Conservation (phyloP, 192 early-diverging fungal genomes). For the Phycomyces blakesleeanus region DNA sequence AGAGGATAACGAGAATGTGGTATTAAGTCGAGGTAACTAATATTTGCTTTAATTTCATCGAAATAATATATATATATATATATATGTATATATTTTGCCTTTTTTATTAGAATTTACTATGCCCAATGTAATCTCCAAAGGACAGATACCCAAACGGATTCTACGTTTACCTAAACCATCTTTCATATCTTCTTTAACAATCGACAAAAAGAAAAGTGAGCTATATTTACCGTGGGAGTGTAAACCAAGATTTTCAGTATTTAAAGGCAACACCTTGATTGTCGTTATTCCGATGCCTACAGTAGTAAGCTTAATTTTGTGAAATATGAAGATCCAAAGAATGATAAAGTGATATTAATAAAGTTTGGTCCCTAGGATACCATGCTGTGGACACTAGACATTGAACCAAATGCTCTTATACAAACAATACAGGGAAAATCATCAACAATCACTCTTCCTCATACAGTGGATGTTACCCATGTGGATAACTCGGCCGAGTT, state of each 20-base stretch:
- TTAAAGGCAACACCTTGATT: not conserved
- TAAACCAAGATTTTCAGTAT: not conserved
- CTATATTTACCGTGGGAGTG: no score
- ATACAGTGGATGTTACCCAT: not conserved
- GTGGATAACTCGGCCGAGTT: not conserved
- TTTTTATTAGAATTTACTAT: conserved; percentile 50
- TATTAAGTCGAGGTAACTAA: conserved; percentile 56
- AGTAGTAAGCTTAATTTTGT: conserved; percentile 3
- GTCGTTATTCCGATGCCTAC: conserved; percentile 7
- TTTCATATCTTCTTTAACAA: conserved; percentile 32
- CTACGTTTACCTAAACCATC: conserved; percentile 50
- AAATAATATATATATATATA: not conserved
- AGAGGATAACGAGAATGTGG: conserved; percentile 57
- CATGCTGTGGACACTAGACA: not conserved
- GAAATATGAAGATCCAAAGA: conserved; percentile 3
- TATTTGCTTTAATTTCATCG: not conserved
- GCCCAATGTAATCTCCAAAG: conserved; percentile 54
- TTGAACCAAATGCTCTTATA: not conserved
- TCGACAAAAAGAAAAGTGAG: not conserved
- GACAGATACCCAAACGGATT: conserved; percentile 51
- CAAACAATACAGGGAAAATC: not conserved
- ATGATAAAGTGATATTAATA: no score
- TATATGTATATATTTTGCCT: not conserved
- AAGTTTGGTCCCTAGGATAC: not conserved
- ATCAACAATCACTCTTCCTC: not conserved